phyloP scores from a whole-genome alignment of 2,329 filamentous ascomycete genomes.

The Aspergillus viridinutans region DNA sequence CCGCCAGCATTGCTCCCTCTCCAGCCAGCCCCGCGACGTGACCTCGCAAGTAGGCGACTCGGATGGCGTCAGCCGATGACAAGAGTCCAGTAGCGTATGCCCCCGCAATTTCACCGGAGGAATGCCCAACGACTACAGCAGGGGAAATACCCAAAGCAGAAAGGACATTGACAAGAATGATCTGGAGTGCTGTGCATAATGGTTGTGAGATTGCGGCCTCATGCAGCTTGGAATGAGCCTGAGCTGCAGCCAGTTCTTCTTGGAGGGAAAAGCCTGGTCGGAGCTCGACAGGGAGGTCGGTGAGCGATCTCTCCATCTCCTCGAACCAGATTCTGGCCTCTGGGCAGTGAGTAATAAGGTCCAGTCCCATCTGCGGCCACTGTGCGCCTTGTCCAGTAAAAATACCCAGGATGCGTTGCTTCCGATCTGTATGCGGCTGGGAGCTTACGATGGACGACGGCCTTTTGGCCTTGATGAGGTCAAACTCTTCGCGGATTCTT shows the following conservation, averaged over 20 bases:
- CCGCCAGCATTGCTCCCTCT: conserved; percentile 32
- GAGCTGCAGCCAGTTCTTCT: conserved; percentile 13
- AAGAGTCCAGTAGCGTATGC: conserved; percentile 49
- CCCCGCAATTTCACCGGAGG: conserved; percentile 50
- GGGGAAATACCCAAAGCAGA: conserved; percentile 31
- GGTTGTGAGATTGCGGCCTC: conserved; percentile 25
- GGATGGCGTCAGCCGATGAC: conserved; percentile 39
- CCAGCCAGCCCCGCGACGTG: conserved; percentile 9
- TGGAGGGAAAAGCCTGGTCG: too few species aligned
- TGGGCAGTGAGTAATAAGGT: too few species aligned
- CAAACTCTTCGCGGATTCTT: too few species aligned
- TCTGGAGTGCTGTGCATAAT: conserved; percentile 24
- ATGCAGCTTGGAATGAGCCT: conserved; percentile 12
- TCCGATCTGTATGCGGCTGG: not conserved
- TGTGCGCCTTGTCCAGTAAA: conserved; percentile 7
- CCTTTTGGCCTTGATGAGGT: too few species aligned
- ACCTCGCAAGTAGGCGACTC: conserved; percentile 46
- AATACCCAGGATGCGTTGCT: not conserved
- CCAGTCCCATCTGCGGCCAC: not conserved
- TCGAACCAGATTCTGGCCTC: conserved; percentile 4
- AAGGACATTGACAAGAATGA: conserved; percentile 25
- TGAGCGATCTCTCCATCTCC: too few species aligned
- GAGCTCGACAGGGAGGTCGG: too few species aligned
- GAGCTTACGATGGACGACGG: too few species aligned
- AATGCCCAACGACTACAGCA: conserved; percentile 45